Conservation (phyloP, 371 early-diverging fungal genomes). For the Mortierella sp. region DNA sequence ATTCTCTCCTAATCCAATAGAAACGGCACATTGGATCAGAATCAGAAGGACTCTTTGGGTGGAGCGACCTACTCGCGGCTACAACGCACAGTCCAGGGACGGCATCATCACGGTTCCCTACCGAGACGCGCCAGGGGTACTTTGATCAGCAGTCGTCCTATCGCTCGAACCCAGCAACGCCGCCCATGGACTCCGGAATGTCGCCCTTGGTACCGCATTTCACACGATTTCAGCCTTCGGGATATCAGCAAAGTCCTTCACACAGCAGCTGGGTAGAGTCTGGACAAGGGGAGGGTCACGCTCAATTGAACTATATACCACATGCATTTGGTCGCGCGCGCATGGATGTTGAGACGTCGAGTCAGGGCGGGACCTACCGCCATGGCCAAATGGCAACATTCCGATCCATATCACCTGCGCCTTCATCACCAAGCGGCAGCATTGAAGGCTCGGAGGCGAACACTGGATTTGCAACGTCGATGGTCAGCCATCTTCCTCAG, state of each 20-base stretch:
- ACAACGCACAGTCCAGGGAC: slow-evolving; percentile 11
- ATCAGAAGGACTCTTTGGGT: slow-evolving; percentile 13
- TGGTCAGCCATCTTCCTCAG: neutral
- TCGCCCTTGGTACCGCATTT: neutral
- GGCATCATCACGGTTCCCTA: neutral
- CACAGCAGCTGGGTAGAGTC: neutral
- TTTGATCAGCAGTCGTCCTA: slow-evolving; percentile 17
- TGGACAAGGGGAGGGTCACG: neutral
- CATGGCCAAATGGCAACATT: slow-evolving; percentile 14
- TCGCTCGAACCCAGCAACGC: slow-evolving; percentile 31
- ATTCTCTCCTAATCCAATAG: slow-evolving; percentile 5
- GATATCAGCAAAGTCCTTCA: neutral
- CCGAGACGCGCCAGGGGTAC: slow-evolving; percentile 7
- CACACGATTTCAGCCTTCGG: slow-evolving; percentile 7
- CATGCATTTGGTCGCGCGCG: neutral
- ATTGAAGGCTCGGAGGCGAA: neutral
- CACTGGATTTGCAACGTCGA: neutral
- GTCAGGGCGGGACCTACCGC: neutral
- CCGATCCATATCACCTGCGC: slow-evolving; percentile 36
- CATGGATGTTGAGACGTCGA: slow-evolving; percentile 18
- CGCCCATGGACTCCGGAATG: slow-evolving; percentile 26
- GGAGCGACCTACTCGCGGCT: slow-evolving; percentile 18
- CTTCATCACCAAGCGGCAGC: slow-evolving; percentile 31
- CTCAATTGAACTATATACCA: neutral
- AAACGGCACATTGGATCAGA: slow-evolving; percentile 20